A percentile compares a stretch with the other conserved stretches of the same genome.
Evolutionary conservation across 1,139 yeast species (phyloP).

Genomic region (Entelexis sorbosivorans): DNA sequence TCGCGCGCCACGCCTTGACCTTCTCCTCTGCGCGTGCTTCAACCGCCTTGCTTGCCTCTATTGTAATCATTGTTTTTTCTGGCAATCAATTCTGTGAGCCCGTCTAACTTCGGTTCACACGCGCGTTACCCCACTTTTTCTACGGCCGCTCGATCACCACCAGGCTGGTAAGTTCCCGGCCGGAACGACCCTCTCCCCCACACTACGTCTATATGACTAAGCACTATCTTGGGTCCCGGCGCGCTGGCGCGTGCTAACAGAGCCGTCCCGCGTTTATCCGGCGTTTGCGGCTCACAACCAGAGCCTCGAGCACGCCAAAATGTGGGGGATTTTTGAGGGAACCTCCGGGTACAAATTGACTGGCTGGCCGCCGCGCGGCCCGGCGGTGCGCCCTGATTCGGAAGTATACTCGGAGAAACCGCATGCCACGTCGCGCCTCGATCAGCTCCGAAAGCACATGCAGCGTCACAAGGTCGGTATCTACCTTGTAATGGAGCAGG

Average conservation of each 20-base stretch:
- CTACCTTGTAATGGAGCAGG: slow-evolving; percentile 82
- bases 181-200: not conserved
- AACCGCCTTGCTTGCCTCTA: not conserved
- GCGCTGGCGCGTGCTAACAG: no score
- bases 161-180: not conserved
- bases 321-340: slow-evolving; percentile 1
- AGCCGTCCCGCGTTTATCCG: no score
- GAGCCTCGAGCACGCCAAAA: not conserved
- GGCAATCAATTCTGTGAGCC: not conserved
- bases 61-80: not conserved
- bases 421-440: not conserved
- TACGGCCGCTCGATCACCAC: no score
- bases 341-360: not conserved
- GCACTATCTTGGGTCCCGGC: not conserved
- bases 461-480: slow-evolving; percentile 52
- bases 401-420: not conserved
- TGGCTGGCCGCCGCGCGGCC: slow-evolving; percentile 21
- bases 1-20: slow-evolving; percentile 12
- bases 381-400: not conserved
- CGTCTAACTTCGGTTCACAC: not conserved
- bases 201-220: not conserved
- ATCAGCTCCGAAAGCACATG: slow-evolving; percentile 47
- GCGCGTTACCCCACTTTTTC: no score
- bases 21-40: slow-evolving; percentile 9
- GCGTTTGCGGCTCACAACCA: not conserved